phyloP scores from a whole-genome alignment of 2,329 filamentous ascomycete genomes.

The Fusarium redolens region DNA sequence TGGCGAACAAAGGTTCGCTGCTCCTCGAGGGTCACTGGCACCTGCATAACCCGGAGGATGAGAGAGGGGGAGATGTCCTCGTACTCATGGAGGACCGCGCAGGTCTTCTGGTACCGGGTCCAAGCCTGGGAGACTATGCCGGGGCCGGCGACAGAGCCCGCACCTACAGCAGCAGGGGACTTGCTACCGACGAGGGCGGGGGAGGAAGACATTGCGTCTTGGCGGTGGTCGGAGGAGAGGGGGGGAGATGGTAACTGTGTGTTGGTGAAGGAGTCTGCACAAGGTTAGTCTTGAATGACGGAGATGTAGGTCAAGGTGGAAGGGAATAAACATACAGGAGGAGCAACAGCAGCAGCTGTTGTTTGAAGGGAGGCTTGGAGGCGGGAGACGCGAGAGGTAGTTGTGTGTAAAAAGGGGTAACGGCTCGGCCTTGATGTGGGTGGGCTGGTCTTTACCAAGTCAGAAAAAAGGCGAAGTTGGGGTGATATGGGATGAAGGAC shows the following conservation, averaged over 20 bases:
- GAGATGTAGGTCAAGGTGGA: background rate
- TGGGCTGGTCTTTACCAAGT: background rate
- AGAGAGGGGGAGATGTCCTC: background rate
- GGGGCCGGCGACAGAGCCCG: background rate
- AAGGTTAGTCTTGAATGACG: background rate
- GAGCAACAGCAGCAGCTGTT: background rate
- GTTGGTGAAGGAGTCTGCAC: background rate
- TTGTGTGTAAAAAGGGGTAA: background rate
- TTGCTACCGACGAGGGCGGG: background rate
- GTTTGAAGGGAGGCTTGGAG: background rate
- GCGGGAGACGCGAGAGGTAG: background rate
- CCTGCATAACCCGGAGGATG: background rate
- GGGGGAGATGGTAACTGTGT: background rate
- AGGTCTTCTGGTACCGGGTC: background rate
- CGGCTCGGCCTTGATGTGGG: background rate
- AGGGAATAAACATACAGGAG: background rate
- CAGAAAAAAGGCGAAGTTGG: background rate
- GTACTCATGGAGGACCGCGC: background rate
- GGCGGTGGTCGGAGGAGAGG: background rate
- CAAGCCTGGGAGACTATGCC: background rate
- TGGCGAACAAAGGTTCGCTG: background rate
- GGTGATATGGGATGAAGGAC: background rate
- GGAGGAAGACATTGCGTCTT: background rate
- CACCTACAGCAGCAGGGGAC: background rate
- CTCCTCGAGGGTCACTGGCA: background rate